Conservation (phyloP, 1,284 basidiomycete genomes). For the Sanghuangporus weigelae region DNA sequence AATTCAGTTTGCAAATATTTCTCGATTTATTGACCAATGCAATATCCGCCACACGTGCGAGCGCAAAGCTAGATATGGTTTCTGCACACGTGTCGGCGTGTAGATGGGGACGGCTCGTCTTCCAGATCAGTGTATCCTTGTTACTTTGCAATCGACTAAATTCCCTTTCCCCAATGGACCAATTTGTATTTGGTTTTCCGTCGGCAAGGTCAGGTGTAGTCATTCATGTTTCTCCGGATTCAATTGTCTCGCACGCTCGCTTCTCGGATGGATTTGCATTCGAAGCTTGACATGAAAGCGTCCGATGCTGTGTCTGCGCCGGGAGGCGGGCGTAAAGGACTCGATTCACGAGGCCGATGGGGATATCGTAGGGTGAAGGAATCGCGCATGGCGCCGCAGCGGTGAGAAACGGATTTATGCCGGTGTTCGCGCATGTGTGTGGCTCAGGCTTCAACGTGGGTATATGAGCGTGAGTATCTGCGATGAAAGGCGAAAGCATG, state of each 20-base stretch:
- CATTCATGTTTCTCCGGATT: not conserved
- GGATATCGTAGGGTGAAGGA: constrained; percentile 74
- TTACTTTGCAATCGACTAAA: not conserved
- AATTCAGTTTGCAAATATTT: not conserved
- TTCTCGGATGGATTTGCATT: constrained; percentile 12
- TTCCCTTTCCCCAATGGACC: not conserved
- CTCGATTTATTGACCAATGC: not conserved
- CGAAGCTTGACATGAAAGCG: not conserved
- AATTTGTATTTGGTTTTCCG: not conserved
- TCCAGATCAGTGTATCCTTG: not conserved
- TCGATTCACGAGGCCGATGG: constrained; percentile 76
- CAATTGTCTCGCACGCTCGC: not conserved
- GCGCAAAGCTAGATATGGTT: not conserved
- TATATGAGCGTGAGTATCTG: constrained; percentile 51
- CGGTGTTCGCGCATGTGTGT: not conserved
- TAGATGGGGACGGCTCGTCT: not conserved
- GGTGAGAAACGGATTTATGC: constrained; percentile 42
- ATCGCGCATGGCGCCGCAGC: constrained; percentile 42
- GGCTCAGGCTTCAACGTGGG: constrained; percentile 27
- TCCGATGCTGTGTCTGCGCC: constrained; percentile 2
- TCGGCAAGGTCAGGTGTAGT: not conserved
- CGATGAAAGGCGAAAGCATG: constrained; percentile 23
- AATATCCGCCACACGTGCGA: not conserved
- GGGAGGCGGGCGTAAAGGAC: constrained; percentile 41
- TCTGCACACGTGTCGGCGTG: not conserved